Conservation (phyloP, 192 early-diverging fungal genomes). For the Piromyces sp. region DNA sequence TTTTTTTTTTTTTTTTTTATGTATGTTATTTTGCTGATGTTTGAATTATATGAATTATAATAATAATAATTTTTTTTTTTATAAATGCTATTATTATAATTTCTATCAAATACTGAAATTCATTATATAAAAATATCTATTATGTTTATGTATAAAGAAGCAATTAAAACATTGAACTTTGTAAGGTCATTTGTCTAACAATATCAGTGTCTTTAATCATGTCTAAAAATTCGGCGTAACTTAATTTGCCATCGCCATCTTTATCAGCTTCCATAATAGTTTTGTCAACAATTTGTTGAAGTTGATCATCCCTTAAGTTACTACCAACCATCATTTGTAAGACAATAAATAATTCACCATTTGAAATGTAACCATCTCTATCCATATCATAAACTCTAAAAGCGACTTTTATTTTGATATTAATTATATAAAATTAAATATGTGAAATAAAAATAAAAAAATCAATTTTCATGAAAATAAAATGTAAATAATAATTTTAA, state of each 20-base stretch:
- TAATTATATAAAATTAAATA: not conserved
- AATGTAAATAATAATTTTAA: not conserved
- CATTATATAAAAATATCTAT: too few relatives aligned
- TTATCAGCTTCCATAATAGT: slow-evolving; percentile 96
- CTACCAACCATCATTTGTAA: slow-evolving; percentile 99
- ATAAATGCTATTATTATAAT: too few relatives aligned
- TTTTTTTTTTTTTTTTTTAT: too few relatives aligned
- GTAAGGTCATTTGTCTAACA: slow-evolving; percentile 82
- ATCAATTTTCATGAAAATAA: not conserved
- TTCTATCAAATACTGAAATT: too few relatives aligned
- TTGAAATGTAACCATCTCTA: slow-evolving; percentile 93
- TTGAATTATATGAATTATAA: too few relatives aligned
- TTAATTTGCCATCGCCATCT: slow-evolving; percentile 86
- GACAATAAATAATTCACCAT: slow-evolving; percentile 95
- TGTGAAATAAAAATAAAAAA: not conserved
- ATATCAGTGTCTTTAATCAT: slow-evolving; percentile 94
- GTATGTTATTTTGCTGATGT: too few relatives aligned
- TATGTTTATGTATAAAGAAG: too few relatives aligned
- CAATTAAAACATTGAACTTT: not conserved
- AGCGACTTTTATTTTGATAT: slow-evolving; percentile 37
- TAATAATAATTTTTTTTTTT: too few relatives aligned
- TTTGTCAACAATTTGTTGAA: slow-evolving; percentile 99
- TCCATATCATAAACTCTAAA: slow-evolving; percentile 99
- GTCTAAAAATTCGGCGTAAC: slow-evolving; percentile 86
- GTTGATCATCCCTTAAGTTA: slow-evolving; percentile 85